Conservation (phyloP, 2,329 filamentous ascomycete species). For the Fusarium ramigenum region DNA sequence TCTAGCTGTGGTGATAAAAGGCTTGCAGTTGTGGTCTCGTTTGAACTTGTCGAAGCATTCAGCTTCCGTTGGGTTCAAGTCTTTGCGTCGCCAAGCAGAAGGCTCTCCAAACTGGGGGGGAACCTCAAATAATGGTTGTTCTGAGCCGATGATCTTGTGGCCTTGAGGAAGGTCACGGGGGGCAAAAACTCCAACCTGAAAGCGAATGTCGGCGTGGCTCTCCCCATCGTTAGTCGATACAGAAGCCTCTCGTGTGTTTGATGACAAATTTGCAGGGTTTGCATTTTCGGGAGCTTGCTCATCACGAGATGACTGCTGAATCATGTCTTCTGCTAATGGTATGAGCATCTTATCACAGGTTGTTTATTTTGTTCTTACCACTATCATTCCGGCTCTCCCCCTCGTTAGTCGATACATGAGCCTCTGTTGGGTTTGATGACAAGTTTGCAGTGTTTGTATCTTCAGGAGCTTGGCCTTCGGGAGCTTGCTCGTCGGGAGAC, state of each 20-base stretch:
- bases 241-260: neutral
- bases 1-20: neutral
- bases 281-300: neutral
- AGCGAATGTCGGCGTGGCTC: slow-evolving; percentile 1
- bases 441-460: neutral
- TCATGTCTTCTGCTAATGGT: neutral
- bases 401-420: neutral
- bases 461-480: neutral
- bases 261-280: neutral
- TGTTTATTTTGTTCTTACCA: neutral
- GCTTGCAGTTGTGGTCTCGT: slow-evolving; percentile 40
- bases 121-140: slow-evolving; percentile 31
- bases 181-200: slow-evolving; percentile 36
- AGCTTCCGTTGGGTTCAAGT: too few species aligned
- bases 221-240: neutral
- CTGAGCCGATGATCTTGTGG: slow-evolving; percentile 28
- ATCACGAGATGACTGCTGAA: neutral
- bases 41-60: neutral
- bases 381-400: neutral
- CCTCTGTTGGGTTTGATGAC: neutral
- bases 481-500: neutral
- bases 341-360: neutral
- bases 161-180: neutral
- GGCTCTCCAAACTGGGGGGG: neutral
- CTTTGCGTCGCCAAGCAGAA: too few species aligned